phyloP scores from a whole-genome alignment of 164 flowering plant genomes.

The Dillenia suffruticosa region DNA sequence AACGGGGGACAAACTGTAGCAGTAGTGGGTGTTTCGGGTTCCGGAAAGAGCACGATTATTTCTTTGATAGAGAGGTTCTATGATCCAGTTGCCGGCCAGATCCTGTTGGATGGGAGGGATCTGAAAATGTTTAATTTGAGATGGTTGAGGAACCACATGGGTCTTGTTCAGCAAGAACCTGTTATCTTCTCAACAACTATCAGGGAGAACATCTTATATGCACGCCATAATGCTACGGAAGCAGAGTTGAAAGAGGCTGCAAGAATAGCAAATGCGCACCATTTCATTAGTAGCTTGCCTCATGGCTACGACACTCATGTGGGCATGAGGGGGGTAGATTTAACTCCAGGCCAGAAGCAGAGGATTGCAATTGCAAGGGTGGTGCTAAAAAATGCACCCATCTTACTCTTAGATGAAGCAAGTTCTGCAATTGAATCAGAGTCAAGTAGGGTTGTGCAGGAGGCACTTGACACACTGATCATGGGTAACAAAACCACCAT shows the following conservation, averaged over 20 bases:
- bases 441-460: conserved; percentile 96
- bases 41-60: conserved; percentile 93
- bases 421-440: conserved; percentile 96
- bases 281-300: conserved; percentile 94
- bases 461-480: conserved; percentile 91
- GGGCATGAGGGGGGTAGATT: conserved; percentile 94
- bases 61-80: conserved; percentile 88
- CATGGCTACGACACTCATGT: conserved; percentile 97
- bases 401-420: conserved; percentile 86
- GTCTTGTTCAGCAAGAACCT: conserved; percentile 96
- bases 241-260: conserved; percentile 99
- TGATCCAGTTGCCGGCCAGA: conserved; percentile 90
- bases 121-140: conserved; percentile 69
- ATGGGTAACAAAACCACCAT: conserved; percentile 98
- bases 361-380: conserved; percentile 98
- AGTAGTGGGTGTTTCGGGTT: conserved; percentile 94
- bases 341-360: conserved; percentile 98
- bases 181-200: conserved; percentile 90
- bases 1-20: conserved; percentile 97
- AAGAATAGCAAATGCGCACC: conserved; percentile 97
- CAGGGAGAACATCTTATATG: conserved; percentile 91
- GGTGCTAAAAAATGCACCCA: conserved; percentile 92
- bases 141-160: conserved; percentile 94
- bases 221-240: conserved; percentile 95
- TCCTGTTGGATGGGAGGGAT: conserved; percentile 83